phyloP scores from a whole-genome alignment of 1,284 basidiomycete genomes.

The Meira miltonrushii region DNA sequence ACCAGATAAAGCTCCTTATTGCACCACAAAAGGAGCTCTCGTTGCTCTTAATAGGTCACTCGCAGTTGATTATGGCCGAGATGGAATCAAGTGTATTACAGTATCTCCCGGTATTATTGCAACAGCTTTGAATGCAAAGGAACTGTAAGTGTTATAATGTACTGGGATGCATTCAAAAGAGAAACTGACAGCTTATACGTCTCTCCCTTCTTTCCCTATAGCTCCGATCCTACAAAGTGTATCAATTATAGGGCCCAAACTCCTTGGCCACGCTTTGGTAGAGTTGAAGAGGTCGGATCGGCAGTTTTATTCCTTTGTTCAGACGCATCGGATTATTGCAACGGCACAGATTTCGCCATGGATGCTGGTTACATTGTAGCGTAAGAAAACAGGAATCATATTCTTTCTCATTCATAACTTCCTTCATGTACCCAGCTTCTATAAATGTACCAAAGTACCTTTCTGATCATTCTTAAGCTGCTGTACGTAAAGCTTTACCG shows the following conservation, averaged over 20 bases:
- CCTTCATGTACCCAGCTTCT: too few species aligned
- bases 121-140: neutral
- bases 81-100: neutral
- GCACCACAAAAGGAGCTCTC: constrained; percentile 2
- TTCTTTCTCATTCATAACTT: too few species aligned
- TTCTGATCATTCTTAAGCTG: too few species aligned
- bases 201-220: neutral
- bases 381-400: too few species aligned
- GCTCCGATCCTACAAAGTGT: neutral
- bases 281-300: neutral
- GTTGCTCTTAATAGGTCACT: neutral
- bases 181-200: too few species aligned
- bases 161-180: too few species aligned
- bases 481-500: too few species aligned
- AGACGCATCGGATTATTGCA: neutral
- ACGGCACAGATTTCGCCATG: constrained; percentile 1
- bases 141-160: constrained; percentile 5
- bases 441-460: too few species aligned
- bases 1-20: neutral
- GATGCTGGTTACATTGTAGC: constrained; percentile 3
- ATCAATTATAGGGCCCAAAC: neutral
- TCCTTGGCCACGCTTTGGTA: neutral
- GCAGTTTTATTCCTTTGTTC: neutral
- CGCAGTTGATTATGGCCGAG: neutral
- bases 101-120: neutral